phyloP scores from a whole-genome alignment of 2,329 filamentous ascomycete genomes.

The Furcasterigmium furcatum region DNA sequence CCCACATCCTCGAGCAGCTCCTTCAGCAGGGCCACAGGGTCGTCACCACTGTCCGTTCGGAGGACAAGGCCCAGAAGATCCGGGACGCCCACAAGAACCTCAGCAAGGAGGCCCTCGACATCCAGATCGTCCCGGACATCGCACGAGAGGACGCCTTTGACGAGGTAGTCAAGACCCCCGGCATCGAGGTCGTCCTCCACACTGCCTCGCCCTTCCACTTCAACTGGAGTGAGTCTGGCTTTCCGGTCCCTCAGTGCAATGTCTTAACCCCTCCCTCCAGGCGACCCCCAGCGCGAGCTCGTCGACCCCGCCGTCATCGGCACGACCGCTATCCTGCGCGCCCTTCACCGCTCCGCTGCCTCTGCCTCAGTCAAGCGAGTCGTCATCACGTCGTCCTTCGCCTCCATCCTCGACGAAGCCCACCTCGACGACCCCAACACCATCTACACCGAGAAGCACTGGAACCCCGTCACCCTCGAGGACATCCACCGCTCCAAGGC shows the following conservation, averaged over 20 bases:
- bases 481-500: conserved; percentile 34
- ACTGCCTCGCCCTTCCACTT: conserved; percentile 60
- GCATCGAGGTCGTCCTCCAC: conserved; percentile 55
- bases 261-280: conserved; percentile 14
- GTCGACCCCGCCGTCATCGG: conserved; percentile 56
- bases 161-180: conserved; percentile 48
- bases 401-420: conserved; percentile 41
- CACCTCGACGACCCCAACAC: conserved; percentile 31
- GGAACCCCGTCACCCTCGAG: conserved; percentile 50
- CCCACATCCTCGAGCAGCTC: conserved; percentile 53
- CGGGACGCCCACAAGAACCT: conserved; percentile 42
- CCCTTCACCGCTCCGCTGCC: conserved; percentile 57
- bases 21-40: conserved; percentile 47
- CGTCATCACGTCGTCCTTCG: conserved; percentile 58
- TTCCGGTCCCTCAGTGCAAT: background rate
- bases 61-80: conserved; percentile 51
- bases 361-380: conserved; percentile 67
- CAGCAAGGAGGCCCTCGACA: conserved; percentile 38
- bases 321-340: conserved; percentile 67
- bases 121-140: conserved; percentile 72
- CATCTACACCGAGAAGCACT: conserved; percentile 43
- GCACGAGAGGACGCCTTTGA: conserved; percentile 72
- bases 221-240: conserved; percentile 34
- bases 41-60: conserved; percentile 52
- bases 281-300: conserved; percentile 49